phyloP scores from a whole-genome alignment of 2,329 filamentous ascomycete species.

The Paracoccidioides lutzii region DNA sequence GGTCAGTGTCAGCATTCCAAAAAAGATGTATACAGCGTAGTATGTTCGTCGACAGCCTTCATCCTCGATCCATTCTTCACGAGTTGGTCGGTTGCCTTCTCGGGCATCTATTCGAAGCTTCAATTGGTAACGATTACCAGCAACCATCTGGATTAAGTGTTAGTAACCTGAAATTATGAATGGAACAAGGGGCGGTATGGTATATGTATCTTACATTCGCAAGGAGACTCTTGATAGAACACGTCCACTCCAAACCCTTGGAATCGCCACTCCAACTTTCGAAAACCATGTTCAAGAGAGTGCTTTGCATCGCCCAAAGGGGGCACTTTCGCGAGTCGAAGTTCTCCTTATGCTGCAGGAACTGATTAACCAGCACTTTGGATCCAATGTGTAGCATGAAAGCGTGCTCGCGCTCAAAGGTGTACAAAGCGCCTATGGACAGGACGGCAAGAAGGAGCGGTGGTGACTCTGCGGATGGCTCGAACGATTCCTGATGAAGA shows the following conservation, averaged over 20 bases:
- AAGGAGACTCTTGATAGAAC: constrained; percentile 93
- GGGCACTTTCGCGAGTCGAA: constrained; percentile 97
- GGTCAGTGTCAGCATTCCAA: constrained; percentile 82
- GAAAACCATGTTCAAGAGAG: constrained; percentile 95
- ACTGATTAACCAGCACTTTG: constrained; percentile 93
- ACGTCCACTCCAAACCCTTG: constrained; percentile 96
- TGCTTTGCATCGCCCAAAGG: constrained; percentile 96
- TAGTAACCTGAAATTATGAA: constrained; percentile 10
- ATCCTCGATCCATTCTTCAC: constrained; percentile 89
- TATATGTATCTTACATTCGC: constrained; percentile 49
- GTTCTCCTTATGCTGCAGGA: constrained; percentile 94
- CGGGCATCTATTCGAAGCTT: constrained; percentile 86
- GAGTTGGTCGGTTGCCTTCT: constrained; percentile 59
- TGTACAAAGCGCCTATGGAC: constrained; percentile 90
- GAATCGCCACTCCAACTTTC: constrained; percentile 98
- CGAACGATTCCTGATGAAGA: constrained; percentile 83
- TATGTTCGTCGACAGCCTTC: constrained; percentile 94
- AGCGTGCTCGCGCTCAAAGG: constrained; percentile 92
- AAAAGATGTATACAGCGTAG: constrained; percentile 98
- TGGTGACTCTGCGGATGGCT: constrained; percentile 64
- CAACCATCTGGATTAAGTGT: constrained; percentile 56
- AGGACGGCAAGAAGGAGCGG: constrained; percentile 78
- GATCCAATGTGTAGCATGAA: constrained; percentile 96
- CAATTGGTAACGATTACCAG: constrained; percentile 89
- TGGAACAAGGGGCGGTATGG: not conserved